Base-by-base conservation (phyloP, 768 basidiomycete species). In the Cystobasidium ongulense region DNA sequence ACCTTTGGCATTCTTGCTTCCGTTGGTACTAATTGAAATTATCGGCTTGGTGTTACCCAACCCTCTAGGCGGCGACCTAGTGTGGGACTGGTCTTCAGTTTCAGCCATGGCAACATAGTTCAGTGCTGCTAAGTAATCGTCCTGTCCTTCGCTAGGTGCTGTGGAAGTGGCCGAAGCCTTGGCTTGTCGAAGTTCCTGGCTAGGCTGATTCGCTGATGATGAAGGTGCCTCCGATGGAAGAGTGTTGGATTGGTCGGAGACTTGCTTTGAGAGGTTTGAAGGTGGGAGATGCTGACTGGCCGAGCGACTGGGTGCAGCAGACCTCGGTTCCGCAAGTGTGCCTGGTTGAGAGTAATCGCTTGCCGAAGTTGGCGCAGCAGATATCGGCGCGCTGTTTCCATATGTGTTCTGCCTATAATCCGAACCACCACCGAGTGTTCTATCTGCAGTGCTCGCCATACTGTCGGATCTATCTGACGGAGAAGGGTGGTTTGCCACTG, bases 91-190 rank as follows among this genome's bases (percentile, higher is more conserved):
- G 65, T 50, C 50, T 31, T 36, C 5, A n/a, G 23, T 43, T 31
- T 54, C 68, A 10, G 68, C 53, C 15, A 61, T 4, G 10, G 68
- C 68, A 11, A 71, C 50, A 36, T 71, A 71, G 38, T 71, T 71
- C 4, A 71, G n/a, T 4, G 50, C 68, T 7, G 68, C 68, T 35
- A 71, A 31, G 36, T 57, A 57, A 38, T 71, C 68, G 36, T 71
- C 68, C 33, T 59, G 68, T 27, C 68, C 68, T 59, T 59, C 68
- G n/a, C 33, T 46, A 15, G 33, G 68, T 33, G 43, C 68, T 18
- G 63, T 71, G 18, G 53, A 36, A 3, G 53, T 35, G 1, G 18
- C 39, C 21, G 68, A 71, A 10, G 54, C 68, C 25, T 59, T 54
- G 1, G 21, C 53, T 52, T 33, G 54, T 18, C 68, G 68, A 17